These are phyloP conservation scores for Pueraria montana DNA, from an alignment of 306 rosid genomes.

Conservation along the genomic window DNA sequence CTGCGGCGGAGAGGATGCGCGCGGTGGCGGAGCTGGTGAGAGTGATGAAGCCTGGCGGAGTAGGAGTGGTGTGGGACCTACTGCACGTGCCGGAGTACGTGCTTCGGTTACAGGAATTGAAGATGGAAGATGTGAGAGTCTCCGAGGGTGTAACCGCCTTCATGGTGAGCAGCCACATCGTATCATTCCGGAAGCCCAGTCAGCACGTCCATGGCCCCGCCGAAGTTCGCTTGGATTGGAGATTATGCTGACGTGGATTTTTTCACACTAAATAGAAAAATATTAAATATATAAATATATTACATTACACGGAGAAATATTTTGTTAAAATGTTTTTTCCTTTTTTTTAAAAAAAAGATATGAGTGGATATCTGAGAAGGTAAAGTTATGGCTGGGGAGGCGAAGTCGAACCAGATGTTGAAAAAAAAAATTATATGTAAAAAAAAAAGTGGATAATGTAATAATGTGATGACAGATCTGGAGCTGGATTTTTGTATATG, in stretches of 20 bases:
- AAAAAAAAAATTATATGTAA: neutral
- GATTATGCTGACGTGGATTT: conserved; percentile 60
- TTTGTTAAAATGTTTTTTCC: neutral
- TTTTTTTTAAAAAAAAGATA: neutral
- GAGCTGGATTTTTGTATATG: conserved; percentile 40
- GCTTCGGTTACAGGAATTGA: conserved; percentile 80
- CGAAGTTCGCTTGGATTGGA: conserved; percentile 96
- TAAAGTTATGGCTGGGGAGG: conserved; percentile 64
- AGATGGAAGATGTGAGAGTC: conserved; percentile 92
- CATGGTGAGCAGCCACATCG: conserved; percentile 97
- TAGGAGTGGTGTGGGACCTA: conserved; percentile 95
- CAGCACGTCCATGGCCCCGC: conserved; percentile 75
- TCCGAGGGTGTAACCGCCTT: conserved; percentile 93
- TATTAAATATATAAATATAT: neutral
- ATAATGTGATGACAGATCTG: neutral
- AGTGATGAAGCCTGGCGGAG: conserved; percentile 88
- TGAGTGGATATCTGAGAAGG: neutral
- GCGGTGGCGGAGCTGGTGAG: conserved; percentile 92
- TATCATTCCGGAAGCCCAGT: conserved; percentile 86
- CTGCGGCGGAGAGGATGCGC: conserved; percentile 95
- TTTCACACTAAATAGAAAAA: neutral
- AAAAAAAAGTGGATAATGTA: neutral
- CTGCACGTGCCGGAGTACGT: conserved; percentile 96
- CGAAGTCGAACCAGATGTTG: conserved; percentile 78
- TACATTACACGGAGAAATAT: neutral